Conservation (phyloP, 495 filamentous ascomycete genomes). For the Daldinia grandis region DNA sequence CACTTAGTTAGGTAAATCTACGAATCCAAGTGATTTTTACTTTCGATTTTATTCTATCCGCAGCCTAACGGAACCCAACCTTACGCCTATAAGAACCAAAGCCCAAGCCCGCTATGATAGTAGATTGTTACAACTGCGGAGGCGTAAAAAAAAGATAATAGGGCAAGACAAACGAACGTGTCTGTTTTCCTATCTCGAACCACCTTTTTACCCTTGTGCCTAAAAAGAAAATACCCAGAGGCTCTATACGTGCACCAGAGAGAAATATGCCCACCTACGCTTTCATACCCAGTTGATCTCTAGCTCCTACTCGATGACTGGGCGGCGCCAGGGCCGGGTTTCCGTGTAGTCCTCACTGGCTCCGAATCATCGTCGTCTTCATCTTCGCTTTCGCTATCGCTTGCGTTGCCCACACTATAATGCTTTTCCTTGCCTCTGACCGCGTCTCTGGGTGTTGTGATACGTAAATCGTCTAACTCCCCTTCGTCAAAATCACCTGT, state of each 20-base stretch:
- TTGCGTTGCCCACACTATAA: conserved; percentile 68
- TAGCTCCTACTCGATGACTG: conserved; percentile 34
- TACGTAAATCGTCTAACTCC: conserved; percentile 79
- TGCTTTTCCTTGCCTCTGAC: conserved; percentile 46
- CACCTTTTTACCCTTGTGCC: background rate
- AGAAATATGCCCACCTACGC: conserved; percentile 22
- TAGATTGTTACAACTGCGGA: background rate
- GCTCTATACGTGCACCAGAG: conserved; percentile 3
- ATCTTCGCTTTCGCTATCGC: conserved; percentile 57
- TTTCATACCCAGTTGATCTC: conserved; percentile 19
- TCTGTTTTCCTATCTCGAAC: background rate
- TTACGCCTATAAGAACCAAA: background rate
- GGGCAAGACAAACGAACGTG: background rate
- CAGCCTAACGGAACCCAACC: background rate
- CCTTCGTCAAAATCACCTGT: conserved; percentile 89
- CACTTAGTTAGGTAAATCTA: background rate
- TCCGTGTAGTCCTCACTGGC: conserved; percentile 6
- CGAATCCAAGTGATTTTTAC: background rate
- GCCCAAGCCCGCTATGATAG: background rate
- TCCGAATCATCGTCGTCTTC: conserved; percentile 39
- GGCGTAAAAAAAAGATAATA: background rate
- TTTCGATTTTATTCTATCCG: background rate
- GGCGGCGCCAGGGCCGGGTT: conserved; percentile 5
- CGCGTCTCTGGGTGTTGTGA: conserved; percentile 54
- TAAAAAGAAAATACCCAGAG: background rate